Conservation (phyloP, 208 protist species). For the Trypanosoma rangeli region DNA sequence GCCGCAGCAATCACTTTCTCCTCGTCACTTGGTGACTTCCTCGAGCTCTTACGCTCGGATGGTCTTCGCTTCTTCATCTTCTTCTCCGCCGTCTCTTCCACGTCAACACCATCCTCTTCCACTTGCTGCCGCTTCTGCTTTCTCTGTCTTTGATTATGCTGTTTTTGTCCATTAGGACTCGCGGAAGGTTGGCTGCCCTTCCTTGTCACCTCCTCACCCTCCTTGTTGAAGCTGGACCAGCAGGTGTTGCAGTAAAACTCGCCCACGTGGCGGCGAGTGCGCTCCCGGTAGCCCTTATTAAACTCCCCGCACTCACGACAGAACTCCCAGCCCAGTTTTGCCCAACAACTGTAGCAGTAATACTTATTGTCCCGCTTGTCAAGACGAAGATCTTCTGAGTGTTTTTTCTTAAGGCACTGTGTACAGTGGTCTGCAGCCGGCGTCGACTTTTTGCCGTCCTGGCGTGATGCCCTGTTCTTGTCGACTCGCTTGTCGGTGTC, state of each 20-base stretch:
- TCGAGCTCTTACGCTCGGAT: background rate
- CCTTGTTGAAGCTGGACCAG: conserved; percentile 21
- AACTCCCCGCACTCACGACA: conserved; percentile 72
- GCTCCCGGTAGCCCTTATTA: conserved; percentile 48
- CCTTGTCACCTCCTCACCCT: conserved; percentile 10
- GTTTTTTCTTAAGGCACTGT: conserved; percentile 55
- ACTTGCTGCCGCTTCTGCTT: background rate
- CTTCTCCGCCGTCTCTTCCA: conserved; percentile 4
- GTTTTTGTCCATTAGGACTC: background rate
- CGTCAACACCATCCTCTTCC: background rate
- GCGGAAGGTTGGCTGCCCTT: background rate
- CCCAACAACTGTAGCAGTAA: conserved; percentile 86
- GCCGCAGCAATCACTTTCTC: background rate
- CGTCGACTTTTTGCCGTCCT: background rate
- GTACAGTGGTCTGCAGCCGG: conserved; percentile 31
- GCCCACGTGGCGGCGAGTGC: conserved; percentile 34
- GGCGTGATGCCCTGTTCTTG: conserved; percentile 1
- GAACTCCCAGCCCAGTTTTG: conserved; percentile 58
- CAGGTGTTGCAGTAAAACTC: conserved; percentile 48
- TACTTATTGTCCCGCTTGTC: conserved; percentile 45
- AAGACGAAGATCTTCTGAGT: conserved; percentile 65
- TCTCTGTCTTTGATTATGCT: background rate
- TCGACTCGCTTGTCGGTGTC: conserved; percentile 5
- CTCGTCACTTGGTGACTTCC: background rate
- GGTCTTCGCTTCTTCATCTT: conserved; percentile 19